Evolutionary conservation across 2,329 filamentous ascomycete genomes (phyloP).

Genomic region (Rhexocercosporidium sp.): DNA sequence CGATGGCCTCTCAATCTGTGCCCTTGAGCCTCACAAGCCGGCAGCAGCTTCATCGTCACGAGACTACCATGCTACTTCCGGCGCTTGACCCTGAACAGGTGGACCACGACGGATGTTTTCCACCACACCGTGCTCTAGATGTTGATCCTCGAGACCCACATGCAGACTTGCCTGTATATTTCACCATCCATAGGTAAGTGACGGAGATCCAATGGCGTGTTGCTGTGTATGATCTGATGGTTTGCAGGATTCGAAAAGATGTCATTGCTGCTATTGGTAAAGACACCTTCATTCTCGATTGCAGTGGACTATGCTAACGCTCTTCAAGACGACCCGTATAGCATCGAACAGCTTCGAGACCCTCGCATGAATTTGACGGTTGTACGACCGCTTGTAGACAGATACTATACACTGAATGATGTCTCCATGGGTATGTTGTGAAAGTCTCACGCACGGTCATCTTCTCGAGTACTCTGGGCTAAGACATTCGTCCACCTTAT

Average conservation of each 20-base stretch:
- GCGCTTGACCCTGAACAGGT: conserved; percentile 29
- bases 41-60: not conserved
- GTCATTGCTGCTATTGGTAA: conserved; percentile 48
- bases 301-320: not conserved
- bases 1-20: not conserved
- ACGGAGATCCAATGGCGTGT: not conserved
- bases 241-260: conserved; percentile 60
- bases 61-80: not conserved
- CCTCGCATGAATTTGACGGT: conserved; percentile 77
- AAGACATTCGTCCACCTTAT: not conserved
- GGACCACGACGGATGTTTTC: conserved; percentile 37
- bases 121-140: conserved; percentile 34
- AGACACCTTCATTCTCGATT: not conserved
- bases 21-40: not conserved
- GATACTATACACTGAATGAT: conserved; percentile 79
- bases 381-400: conserved; percentile 81
- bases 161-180: conserved; percentile 70
- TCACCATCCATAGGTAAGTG: conserved; percentile 69
- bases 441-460: not conserved
- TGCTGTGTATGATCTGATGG: not conserved
- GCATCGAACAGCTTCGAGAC: conserved; percentile 77
- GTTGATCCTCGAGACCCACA: conserved; percentile 38
- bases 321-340: conserved; percentile 64
- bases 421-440: conserved; percentile 69
- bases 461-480: not conserved